Evolutionary conservation across 805 yeast genomes (phyloP), one percentile per base, ranked within the genome.

Genomic region (Ogataea ganodermae): DNA sequence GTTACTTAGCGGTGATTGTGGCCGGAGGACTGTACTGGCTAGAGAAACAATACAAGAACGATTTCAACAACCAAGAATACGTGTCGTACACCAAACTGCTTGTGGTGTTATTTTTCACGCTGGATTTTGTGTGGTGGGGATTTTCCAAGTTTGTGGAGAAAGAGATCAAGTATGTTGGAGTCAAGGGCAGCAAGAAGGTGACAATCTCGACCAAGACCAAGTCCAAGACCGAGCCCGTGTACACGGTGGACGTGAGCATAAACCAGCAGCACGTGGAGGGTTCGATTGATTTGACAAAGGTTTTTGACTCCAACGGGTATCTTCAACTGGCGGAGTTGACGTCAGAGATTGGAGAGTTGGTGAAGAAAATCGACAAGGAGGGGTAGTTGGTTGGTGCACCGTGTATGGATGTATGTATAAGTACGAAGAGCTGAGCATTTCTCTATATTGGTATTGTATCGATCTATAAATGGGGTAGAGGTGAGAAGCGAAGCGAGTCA

Each of bases 281-380:
- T 2, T 38, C 54, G 2, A 53, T 73, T 16, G 71, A 66, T 31
- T 69, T 79, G 38, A 66, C 64, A 6, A 65, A 72, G 47, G 55
- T 80, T 41, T 80, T 77, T 52, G 80, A 75, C 48, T 65, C 63
- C 12, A 67, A 71, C 44, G 83, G 84, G 1, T 74, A 53, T 43
- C 66, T 73, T 50, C 74, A 73, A 33, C 57, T 67, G 33, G 67
- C 62, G 21, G 70, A 59, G 21, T 66, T 71, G 36, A 58, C 59
- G 16, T 48, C 51, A 3, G 55, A 66, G 26, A 37, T 78, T 3
- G 45, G 38, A 6, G 39, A 37, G 7, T 33, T 61, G 20, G 49
- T 58, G 2, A 45, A 47, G 16, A 38, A 49, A 10, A 18, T 50
- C 21, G 65, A 61, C 38, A 62, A 64, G 37, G 52, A 55, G 13